phyloP scores from a whole-genome alignment of 352 stramenopile genomes.

The Phytophthora multivora region DNA sequence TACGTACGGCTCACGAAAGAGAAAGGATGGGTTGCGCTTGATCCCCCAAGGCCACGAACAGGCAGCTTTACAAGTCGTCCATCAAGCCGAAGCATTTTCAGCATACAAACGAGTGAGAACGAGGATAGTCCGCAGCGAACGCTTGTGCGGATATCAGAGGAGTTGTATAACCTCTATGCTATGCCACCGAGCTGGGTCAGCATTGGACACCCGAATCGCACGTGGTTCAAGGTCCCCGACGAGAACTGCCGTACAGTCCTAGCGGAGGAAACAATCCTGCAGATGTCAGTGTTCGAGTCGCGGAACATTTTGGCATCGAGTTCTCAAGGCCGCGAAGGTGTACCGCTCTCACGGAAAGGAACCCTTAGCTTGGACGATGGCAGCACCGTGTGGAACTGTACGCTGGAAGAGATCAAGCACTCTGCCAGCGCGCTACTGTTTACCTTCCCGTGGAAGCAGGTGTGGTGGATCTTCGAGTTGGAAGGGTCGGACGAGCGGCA shows the following conservation, averaged over 20 bases:
- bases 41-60: constrained; percentile 34
- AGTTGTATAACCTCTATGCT: constrained; percentile 78
- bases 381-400: constrained; percentile 60
- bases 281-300: constrained; percentile 77
- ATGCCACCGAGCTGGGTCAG: constrained; percentile 83
- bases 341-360: constrained; percentile 67
- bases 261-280: constrained; percentile 71
- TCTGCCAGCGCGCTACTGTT: constrained; percentile 74
- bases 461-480: constrained; percentile 85
- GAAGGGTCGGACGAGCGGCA: constrained; percentile 54
- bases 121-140: constrained; percentile 32
- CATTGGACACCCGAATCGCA: constrained; percentile 75
- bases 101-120: constrained; percentile 23
- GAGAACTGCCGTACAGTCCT: constrained; percentile 66
- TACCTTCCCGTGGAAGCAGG: constrained; percentile 88
- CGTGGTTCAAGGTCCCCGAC: constrained; percentile 86
- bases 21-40: constrained; percentile 77
- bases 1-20: constrained; percentile 80
- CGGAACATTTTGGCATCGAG: constrained; percentile 72
- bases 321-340: constrained; percentile 70
- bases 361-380: constrained; percentile 53
- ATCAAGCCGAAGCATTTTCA: constrained; percentile 31
- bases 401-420: constrained; percentile 87
- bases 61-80: constrained; percentile 23
- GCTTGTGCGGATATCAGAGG: constrained; percentile 71